Evolutionary conservation across 1,139 yeast genomes (phyloP), one percentile per base, ranked within the genome.

Genomic region (Barnettozyma hawaiiensis): DNA sequence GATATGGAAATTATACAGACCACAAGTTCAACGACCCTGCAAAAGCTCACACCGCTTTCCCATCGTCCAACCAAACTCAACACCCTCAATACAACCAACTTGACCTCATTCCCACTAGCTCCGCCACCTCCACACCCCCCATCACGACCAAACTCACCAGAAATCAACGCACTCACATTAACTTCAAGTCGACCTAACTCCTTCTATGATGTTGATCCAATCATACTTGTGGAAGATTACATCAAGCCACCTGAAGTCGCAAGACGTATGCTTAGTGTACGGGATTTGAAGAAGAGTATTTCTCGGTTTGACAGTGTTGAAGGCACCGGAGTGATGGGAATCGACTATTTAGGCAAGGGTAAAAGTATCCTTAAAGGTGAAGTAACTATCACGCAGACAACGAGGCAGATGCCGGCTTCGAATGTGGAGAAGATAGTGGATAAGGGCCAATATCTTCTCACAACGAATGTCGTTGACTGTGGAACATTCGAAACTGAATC

Each of bases 51-150:
- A 2, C 23, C 20, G 26, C 24, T 32, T 9, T 21, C 24, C 3
- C 35, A 51, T 15, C 61, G 61, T 36, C 58, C 63, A 14, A 81
- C 89, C 1, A 70, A 71, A 44, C 63, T 83, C 11, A 89, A 82
- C 49, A 64, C 81, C 44, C 67, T 82, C 6, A 87, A 83, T 55
- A 76, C 71, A 52, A 69, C 73, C 7, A 72, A 74, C 16, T 61
- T 83, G 42, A 82, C 90, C 0, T 80, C 87, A 2, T 73, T 81
- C 49, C 87, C 87, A 6, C 58, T 78, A 29, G 78, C 83, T 3
- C 83, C 82, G 18, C 85, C 82, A 2, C 53, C 59, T 16, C 55
- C 56, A 28, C 52, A 49, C 35, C 35, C 35, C 7, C 35, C 26
- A 12, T 32, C 35, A 19, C 24, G 24, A 4, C 35, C 24, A 9